Evolutionary conservation across 345 rosid genomes (phyloP), one percentile per base, ranked within the genome.

Genomic region (Citrus trifoliata): DNA sequence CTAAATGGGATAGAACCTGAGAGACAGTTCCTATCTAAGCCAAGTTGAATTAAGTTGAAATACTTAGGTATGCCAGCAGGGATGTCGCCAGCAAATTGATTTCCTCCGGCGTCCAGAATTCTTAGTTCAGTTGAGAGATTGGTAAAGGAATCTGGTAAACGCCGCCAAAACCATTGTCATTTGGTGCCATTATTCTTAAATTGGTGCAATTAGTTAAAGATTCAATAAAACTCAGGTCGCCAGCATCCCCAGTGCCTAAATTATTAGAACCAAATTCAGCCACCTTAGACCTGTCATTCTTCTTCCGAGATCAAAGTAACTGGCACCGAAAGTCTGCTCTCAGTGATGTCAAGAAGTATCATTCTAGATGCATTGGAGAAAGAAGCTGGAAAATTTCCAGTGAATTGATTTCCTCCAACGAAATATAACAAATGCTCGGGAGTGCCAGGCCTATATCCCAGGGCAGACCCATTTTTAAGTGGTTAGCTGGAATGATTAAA

Each of bases 301-400:
- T 51, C 67, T 67, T 27, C 82, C 84, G 7, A 82, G 27, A 70
- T 77, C 27, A 1, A 7, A 5, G 85, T 82, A 51, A 80, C 73
- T 5, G 6, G 60, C 30, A 86, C 86, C 2, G 5, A 24, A 4
- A 85, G 79, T 66, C 61, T 22, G 24, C 76, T 77, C 10, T 0
- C 0, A 7, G 38, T 6, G 13, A 78, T 28, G 21, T 64, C 74
- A 28, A 85, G 40, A 0, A 16, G 1, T 32, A 14, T n/a, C 48
- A 87, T 63, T 25, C 40, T 33, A 4, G 87, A 83, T 16, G 80
- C 81, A 78, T 87, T 87, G 25, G 82, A 37, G 16, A 87, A 10
- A 5, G 85, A 70, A 19, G 19, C 14, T 27, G 86, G 86, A 38
- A 86, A 80, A 12, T 32, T 10, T 9, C 88, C 90, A 0, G 40